Evolutionary conservation across 1,284 basidiomycete genomes (phyloP), one percentile per base, ranked within the genome.

Genomic region (Tilletia walkeri): DNA sequence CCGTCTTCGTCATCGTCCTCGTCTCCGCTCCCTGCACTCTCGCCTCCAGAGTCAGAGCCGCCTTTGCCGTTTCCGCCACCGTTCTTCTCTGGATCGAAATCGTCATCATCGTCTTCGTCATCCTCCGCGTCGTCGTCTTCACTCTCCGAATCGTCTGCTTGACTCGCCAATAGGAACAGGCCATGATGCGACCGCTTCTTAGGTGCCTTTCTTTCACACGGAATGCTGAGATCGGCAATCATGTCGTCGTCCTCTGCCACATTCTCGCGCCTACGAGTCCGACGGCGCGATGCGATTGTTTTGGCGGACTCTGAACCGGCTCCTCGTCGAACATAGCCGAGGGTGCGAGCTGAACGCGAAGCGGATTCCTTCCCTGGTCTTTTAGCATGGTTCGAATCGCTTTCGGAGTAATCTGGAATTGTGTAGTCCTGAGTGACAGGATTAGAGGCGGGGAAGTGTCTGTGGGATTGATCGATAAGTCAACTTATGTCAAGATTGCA

Each of bases 381-480:
- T 30, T 5, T 56, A 3, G 24, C 16, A 30, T 20, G 54, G 7
- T 34, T 7, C 6, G 41, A 71, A 2, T 73, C 76, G 0, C 63
- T 71, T 4, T 87, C 86, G 12, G 92, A 88, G 83, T 93, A 89
- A 85, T 95, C 93, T 24, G 95, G 94, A 53, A 98, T 87, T 50
- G 95, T 87, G 81, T 95, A 96, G 84, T 94, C 91, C 82, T 91
- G 90, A 30, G 92, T 88, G 67, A 95, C 91, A 10, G 87, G 76
- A 79, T 92, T 94, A 45, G 74, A 63, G 7, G 59, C 59, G 73
- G 50, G 71, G 76, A 16, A 83, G 78, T 63, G 75, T 76, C 38
- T 70, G 70, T 65, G 81, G 84, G 68, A 45, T 14, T 45, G 41
- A 45, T 45, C 6, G 41, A 45, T 45, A 14, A 14, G 41, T 45